A percentile compares a stretch with the other conserved stretches of the same genome.
phyloP scores from a whole-genome alignment of 805 yeast genomes.

The Myxozyma monticola region DNA sequence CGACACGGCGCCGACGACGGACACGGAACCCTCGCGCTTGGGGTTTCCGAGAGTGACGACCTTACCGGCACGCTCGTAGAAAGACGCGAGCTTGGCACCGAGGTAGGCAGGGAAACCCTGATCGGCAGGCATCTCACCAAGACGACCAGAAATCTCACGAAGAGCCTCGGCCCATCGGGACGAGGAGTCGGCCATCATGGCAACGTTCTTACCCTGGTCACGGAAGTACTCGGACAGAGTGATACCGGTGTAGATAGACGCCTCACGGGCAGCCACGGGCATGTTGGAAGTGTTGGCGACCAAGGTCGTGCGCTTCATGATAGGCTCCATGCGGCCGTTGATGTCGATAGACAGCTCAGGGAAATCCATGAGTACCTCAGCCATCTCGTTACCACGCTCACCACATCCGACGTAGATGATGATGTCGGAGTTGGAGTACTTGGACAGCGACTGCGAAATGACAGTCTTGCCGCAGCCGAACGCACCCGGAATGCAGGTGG shows the following conservation, averaged over 20 bases:
- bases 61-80: constrained; percentile 99
- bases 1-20: constrained; percentile 99
- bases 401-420: constrained; percentile 96
- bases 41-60: constrained; percentile 96
- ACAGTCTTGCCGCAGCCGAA: constrained; percentile 99
- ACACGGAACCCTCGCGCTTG: constrained; percentile 93
- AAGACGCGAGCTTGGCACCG: constrained; percentile 98
- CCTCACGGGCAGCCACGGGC: constrained; percentile 99
- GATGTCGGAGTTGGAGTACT: constrained; percentile 95
- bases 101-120: constrained; percentile 99
- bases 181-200: constrained; percentile 99
- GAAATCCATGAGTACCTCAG: constrained; percentile 99
- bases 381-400: constrained; percentile 99
- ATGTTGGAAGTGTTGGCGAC: constrained; percentile 98
- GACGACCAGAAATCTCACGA: constrained; percentile 99
- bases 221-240: constrained; percentile 98
- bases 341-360: constrained; percentile 93
- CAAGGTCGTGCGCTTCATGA: constrained; percentile 98
- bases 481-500: constrained; percentile 99
- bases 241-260: constrained; percentile 98
- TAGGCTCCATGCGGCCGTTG: constrained; percentile 93
- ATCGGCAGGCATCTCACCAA: constrained; percentile 99
- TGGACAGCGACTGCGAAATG: constrained; percentile 94
- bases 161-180: constrained; percentile 99
- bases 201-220: constrained; percentile 98